A percentile compares a stretch with the other conserved stretches of the same genome.
These are phyloP conservation scores for Zoysia pacifica DNA, from an alignment of 176 grass and related monocot genomes.

Conservation along the genomic window DNA sequence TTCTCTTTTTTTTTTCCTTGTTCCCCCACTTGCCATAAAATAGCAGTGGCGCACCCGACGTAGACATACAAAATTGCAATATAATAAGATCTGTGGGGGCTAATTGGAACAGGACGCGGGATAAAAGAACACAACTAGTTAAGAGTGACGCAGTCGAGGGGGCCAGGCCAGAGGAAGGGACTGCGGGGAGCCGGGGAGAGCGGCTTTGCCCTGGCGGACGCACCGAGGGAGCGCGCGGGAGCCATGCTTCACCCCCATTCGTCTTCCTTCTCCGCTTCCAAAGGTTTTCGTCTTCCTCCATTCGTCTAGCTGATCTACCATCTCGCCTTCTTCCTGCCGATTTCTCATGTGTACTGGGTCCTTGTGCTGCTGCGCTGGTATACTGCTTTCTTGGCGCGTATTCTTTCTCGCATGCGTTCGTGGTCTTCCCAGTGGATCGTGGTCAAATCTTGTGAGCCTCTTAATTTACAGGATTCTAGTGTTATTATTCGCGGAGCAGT, in stretches of 20 bases:
- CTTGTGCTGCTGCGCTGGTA: background rate
- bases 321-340: background rate
- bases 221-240: slow-evolving; percentile 45
- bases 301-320: background rate
- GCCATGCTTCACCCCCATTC: slow-evolving; percentile 52
- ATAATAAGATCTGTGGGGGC: slow-evolving; percentile 18
- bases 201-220: slow-evolving; percentile 31
- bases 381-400: background rate
- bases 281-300: slow-evolving; percentile 38
- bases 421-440: background rate
- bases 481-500: slow-evolving; percentile 15
- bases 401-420: slow-evolving; percentile 11
- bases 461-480: background rate
- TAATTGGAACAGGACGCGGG: slow-evolving; percentile 9
- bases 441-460: background rate
- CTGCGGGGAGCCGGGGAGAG: slow-evolving; percentile 12
- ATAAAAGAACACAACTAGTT: slow-evolving; percentile 33
- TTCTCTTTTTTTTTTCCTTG: background rate
- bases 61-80: slow-evolving; percentile 16
- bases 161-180: slow-evolving; percentile 29
- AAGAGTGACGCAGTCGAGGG: slow-evolving; percentile 46
- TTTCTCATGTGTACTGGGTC: slow-evolving; percentile 1
- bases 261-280: slow-evolving; percentile 36
- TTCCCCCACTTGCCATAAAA: slow-evolving; percentile 10
- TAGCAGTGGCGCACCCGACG: slow-evolving; percentile 16